phyloP scores from a whole-genome alignment of 176 grass and related monocot species.

The Bothriochloa decipiens region DNA sequence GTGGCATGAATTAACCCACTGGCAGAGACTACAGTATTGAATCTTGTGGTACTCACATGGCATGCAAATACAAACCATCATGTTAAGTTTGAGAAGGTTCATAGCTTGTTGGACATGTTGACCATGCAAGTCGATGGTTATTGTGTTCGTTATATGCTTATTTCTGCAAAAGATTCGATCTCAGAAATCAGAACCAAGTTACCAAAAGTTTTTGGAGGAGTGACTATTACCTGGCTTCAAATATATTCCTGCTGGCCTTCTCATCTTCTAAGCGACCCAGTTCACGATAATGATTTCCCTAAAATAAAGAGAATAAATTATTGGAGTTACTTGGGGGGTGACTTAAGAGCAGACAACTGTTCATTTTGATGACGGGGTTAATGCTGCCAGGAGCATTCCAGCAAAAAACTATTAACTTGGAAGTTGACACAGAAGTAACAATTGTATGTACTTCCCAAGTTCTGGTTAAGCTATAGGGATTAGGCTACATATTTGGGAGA shows the following conservation, averaged over 20 bases:
- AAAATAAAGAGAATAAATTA: constrained; percentile 29
- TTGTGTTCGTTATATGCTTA: constrained; percentile 77
- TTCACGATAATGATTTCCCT: constrained; percentile 88
- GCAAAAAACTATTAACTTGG: not conserved
- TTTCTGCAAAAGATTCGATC: constrained; percentile 64
- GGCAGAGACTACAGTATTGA: not conserved
- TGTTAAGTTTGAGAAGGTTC: constrained; percentile 80
- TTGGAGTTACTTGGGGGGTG: not conserved
- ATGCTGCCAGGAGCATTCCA: not conserved
- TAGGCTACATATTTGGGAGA: not conserved
- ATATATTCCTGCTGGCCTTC: constrained; percentile 77
- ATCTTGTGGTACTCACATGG: constrained; percentile 64
- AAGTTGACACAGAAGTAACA: not conserved
- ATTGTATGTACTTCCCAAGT: not conserved
- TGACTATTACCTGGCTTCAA: constrained; percentile 67
- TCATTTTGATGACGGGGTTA: not conserved
- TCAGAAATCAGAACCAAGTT: constrained; percentile 36
- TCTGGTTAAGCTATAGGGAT: not conserved
- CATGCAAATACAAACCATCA: constrained; percentile 71
- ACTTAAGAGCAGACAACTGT: not conserved
- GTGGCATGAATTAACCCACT: not conserved
- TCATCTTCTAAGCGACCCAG: constrained; percentile 76
- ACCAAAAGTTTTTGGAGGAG: constrained; percentile 4
- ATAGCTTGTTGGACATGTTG: constrained; percentile 93
- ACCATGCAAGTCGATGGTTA: constrained; percentile 94